A percentile compares a stretch with the other conserved stretches of the same genome.
phyloP scores from a whole-genome alignment of 371 early-diverging fungal genomes.

The Lichtheimia corymbifera region DNA sequence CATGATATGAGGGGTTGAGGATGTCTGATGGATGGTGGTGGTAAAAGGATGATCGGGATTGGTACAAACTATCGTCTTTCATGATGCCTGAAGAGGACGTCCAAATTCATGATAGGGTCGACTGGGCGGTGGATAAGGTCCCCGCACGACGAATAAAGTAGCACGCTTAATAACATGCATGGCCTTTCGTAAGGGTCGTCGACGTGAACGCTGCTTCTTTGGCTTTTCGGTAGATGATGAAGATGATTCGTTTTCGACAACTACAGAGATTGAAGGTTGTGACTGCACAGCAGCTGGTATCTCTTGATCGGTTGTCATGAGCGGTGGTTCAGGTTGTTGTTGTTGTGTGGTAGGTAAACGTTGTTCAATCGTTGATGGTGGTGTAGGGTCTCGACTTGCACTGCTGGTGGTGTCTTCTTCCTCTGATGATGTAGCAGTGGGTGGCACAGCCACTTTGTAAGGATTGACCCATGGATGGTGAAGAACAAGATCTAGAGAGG shows the following conservation, averaged over 20 bases:
- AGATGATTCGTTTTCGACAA: neutral
- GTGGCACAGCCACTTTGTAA: neutral
- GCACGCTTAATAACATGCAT: neutral
- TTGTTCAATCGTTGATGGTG: too few relatives aligned
- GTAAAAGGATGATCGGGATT: too few relatives aligned
- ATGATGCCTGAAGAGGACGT: too few relatives aligned
- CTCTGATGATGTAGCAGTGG: too few relatives aligned
- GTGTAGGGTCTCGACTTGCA: too few relatives aligned
- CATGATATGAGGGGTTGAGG: too few relatives aligned
- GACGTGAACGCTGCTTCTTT: neutral
- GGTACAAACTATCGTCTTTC: too few relatives aligned
- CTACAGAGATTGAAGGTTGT: neutral
- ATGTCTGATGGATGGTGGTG: too few relatives aligned
- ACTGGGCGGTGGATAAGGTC: slow-evolving; percentile 10
- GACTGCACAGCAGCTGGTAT: too few relatives aligned
- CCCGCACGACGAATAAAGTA: neutral
- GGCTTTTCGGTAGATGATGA: neutral
- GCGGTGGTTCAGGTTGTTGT: too few relatives aligned
- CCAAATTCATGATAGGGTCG: slow-evolving; percentile 10
- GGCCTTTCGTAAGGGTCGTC: neutral
- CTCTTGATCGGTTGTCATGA: neutral
- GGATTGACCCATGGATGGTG: slow-evolving; percentile 49
- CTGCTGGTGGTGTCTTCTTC: too few relatives aligned
- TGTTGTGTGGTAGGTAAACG: too few relatives aligned
- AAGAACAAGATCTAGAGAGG: slow-evolving; percentile 36